Percentiles rank a stretch among this genome's conserved stretches.
Evolutionary conservation across 306 rosid species (phyloP).

Genomic region (Rubus idaeus): DNA sequence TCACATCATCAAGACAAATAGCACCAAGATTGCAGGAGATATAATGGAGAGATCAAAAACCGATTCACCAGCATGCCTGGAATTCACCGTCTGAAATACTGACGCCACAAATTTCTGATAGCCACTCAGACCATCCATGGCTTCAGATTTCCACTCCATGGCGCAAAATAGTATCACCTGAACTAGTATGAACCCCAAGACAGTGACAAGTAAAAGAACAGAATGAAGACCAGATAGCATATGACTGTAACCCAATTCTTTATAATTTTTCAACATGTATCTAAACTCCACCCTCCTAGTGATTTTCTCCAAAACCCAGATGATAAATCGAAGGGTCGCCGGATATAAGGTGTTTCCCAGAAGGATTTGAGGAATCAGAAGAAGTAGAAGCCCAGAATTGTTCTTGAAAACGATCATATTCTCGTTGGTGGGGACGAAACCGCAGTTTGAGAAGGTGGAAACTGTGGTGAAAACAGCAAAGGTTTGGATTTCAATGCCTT

Average conservation of each 20-base stretch:
- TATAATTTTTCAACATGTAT: conserved; percentile 35
- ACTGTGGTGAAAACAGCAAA: conserved; percentile 56
- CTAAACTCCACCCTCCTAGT: conserved; percentile 43
- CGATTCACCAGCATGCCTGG: conserved; percentile 66
- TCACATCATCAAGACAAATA: conserved; percentile 70
- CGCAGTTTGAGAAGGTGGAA: conserved; percentile 68
- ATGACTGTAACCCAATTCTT: conserved; percentile 46
- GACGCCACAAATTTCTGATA: conserved; percentile 54
- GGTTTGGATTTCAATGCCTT: conserved; percentile 38
- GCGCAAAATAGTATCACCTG: conserved; percentile 51
- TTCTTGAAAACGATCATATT: conserved; percentile 70
- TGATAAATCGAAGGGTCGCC: conserved; percentile 37
- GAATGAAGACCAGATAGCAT: conserved; percentile 43
- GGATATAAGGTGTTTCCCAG: conserved; percentile 71
- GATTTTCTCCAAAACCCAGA: conserved; percentile 39
- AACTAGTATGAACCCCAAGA: conserved; percentile 34
- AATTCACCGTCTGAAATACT: conserved; percentile 48
- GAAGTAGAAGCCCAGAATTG: conserved; percentile 60
- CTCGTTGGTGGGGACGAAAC: conserved; percentile 79
- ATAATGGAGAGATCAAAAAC: conserved; percentile 61
- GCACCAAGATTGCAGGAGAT: conserved; percentile 61
- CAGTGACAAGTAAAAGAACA: conserved; percentile 39
- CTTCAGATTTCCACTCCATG: conserved; percentile 60
- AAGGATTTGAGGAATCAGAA: conserved; percentile 40
- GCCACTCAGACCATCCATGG: conserved; percentile 50